Base-by-base conservation (phyloP, 768 basidiomycete genomes). In the Termitomyces eurrhizus region DNA sequence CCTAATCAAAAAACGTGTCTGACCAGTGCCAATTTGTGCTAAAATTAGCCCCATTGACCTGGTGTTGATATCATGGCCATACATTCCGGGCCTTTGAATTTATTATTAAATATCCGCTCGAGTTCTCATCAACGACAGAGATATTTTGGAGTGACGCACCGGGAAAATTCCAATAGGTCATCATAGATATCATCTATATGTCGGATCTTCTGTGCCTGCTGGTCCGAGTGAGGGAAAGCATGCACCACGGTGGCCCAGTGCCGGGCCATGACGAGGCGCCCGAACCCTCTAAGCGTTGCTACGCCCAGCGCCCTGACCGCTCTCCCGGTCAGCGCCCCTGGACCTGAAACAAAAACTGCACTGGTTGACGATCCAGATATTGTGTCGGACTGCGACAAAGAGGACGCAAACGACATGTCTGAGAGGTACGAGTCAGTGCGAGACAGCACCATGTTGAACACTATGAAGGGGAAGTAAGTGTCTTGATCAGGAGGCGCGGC, bases 251-350 rank as follows among this genome's bases (percentile, higher is more conserved):
- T 56, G 1, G 64, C 58, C 26, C 70, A 63, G 52, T 66, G 68
- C 33, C 65, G 62, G 14, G 61, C 51, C 50, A 71, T 72, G 29
- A 68, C 58, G 6, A 71, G 52, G 24, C 64, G 67, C 6, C 77
- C 79, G 37, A 85, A 75, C 36, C 86, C 77, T 6, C 78, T 79
- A 62, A 76, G 66, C 18, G 86, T 79, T 1, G 78, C 78, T 42
- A 74, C 73, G 0, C 85, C 85, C 7, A 87, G 78, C 57, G 83
- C 75, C 64, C 85, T 87, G 21, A 72, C 65, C 11, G 83, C 85
- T 26, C 73, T 67, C 1, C 80, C 82, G 7, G 63, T 60, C 5
- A 74, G 64, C 1, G 81, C 83, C 14, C 78, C 77, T 1, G 70
- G 70, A 1, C 70, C 70, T 24, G 67, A 65, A 9, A 69, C 60